These are phyloP conservation scores for Cordyceps fumosorosea DNA, from an alignment of 2,329 filamentous ascomycete species.

Conservation along the genomic window DNA sequence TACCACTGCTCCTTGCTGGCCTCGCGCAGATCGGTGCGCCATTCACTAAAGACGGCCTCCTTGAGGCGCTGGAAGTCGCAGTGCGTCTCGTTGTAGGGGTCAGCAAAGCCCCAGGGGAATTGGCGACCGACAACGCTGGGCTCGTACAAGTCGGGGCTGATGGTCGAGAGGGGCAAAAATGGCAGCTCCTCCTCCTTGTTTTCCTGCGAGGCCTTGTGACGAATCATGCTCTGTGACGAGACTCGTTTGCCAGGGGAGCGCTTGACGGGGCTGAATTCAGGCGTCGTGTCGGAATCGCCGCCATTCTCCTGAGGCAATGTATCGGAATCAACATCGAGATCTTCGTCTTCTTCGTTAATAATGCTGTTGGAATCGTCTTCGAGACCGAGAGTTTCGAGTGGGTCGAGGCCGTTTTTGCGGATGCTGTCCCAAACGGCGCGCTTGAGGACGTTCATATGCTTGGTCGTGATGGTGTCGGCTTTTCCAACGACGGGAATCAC, in stretches of 20 bases:
- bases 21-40: slow-evolving; percentile 84
- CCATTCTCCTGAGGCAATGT: slow-evolving; percentile 31
- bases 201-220: slow-evolving; percentile 38
- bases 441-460: slow-evolving; percentile 90
- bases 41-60: slow-evolving; percentile 88
- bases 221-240: slow-evolving; percentile 40
- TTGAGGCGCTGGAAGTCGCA: slow-evolving; percentile 91
- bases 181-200: slow-evolving; percentile 50
- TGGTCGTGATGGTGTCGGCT: slow-evolving; percentile 91
- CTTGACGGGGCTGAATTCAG: not conserved
- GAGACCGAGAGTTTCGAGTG: slow-evolving; percentile 76
- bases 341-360: slow-evolving; percentile 48
- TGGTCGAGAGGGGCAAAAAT: slow-evolving; percentile 81
- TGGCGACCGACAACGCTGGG: slow-evolving; percentile 71
- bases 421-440: slow-evolving; percentile 84
- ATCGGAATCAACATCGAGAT: slow-evolving; percentile 39
- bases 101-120: slow-evolving; percentile 95
- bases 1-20: slow-evolving; percentile 91
- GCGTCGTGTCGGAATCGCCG: not conserved
- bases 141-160: slow-evolving; percentile 90
- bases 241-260: slow-evolving; percentile 32
- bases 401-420: slow-evolving; percentile 75
- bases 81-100: slow-evolving; percentile 84
- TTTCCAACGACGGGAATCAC: slow-evolving; percentile 95
- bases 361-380: slow-evolving; percentile 66